Conservation (phyloP, 768 basidiomycete species). For the Pleurotus sapidus region DNA sequence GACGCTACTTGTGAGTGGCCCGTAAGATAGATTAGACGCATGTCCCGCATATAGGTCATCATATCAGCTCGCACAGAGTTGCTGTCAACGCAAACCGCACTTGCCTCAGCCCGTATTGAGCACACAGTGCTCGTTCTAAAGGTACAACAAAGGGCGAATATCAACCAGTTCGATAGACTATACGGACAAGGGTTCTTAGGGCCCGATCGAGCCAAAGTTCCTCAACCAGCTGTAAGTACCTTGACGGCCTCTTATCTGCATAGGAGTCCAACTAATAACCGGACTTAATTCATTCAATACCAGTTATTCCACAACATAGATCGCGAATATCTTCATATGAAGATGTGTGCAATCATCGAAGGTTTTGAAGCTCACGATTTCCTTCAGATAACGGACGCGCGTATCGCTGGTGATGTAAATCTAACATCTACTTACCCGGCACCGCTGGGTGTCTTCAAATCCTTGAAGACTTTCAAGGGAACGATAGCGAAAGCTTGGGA, state of each 20-base stretch:
- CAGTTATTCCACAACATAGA: background rate
- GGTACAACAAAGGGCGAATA: background rate
- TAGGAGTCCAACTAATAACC: no score
- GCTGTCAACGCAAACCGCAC: background rate
- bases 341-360: background rate
- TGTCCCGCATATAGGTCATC: background rate
- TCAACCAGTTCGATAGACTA: background rate
- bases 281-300: background rate
- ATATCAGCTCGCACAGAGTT: background rate
- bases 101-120: background rate
- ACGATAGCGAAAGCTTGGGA: background rate
- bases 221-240: background rate
- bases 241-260: background rate
- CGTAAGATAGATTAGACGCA: no score
- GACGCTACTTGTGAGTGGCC: background rate
- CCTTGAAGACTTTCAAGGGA: background rate
- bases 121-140: background rate
- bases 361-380: background rate
- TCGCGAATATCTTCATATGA: background rate
- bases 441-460: background rate
- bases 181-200: background rate
- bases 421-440: background rate
- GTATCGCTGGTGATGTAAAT: background rate
- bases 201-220: background rate
- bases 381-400: background rate